A percentile compares a stretch with the other conserved stretches of the same genome.
Evolutionary conservation across 805 yeast genomes (phyloP).

Genomic region (Schwanniomyces sp.): DNA sequence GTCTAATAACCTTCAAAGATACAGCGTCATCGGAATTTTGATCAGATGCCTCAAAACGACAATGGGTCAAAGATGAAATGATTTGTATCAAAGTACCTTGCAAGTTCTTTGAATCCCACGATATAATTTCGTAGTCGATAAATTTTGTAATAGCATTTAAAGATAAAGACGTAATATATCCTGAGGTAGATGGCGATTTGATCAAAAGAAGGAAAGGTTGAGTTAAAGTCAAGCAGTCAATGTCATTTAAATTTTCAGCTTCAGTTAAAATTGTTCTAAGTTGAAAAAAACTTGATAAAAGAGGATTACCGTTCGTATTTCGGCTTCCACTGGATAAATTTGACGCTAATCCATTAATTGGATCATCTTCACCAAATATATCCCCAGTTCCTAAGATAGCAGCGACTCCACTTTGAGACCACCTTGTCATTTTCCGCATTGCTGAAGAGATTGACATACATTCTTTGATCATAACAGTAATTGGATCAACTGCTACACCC

Average conservation of each 20-base stretch:
- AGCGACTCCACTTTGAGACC: slow-evolving; percentile 79
- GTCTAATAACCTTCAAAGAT: slow-evolving; percentile 72
- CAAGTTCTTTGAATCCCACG: slow-evolving; percentile 52
- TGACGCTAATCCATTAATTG: slow-evolving; percentile 22
- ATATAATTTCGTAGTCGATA: slow-evolving; percentile 67
- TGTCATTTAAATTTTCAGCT: slow-evolving; percentile 46
- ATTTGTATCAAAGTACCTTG: slow-evolving; percentile 62
- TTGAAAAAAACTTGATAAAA: slow-evolving; percentile 77
- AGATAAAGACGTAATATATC: slow-evolving; percentile 80
- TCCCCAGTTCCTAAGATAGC: slow-evolving; percentile 73
- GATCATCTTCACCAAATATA: slow-evolving; percentile 48
- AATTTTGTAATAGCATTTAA: slow-evolving; percentile 74
- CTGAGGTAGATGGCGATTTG: slow-evolving; percentile 82
- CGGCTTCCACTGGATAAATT: slow-evolving; percentile 7
- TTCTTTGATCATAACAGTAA: slow-evolving; percentile 83
- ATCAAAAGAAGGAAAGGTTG: slow-evolving; percentile 87
- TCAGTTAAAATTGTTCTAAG: slow-evolving; percentile 69
- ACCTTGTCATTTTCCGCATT: slow-evolving; percentile 71
- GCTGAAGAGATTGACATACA: slow-evolving; percentile 84
- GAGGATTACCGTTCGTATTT: slow-evolving; percentile 45
- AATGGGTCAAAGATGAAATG: slow-evolving; percentile 79
- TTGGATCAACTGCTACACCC: slow-evolving; percentile 60
- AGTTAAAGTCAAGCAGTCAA: slow-evolving; percentile 71
- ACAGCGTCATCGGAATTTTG: slow-evolving; percentile 92
- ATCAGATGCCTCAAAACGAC: slow-evolving; percentile 94